Base-by-base conservation (phyloP, 2,329 filamentous ascomycete genomes). In the Exophiala sp. region DNA sequence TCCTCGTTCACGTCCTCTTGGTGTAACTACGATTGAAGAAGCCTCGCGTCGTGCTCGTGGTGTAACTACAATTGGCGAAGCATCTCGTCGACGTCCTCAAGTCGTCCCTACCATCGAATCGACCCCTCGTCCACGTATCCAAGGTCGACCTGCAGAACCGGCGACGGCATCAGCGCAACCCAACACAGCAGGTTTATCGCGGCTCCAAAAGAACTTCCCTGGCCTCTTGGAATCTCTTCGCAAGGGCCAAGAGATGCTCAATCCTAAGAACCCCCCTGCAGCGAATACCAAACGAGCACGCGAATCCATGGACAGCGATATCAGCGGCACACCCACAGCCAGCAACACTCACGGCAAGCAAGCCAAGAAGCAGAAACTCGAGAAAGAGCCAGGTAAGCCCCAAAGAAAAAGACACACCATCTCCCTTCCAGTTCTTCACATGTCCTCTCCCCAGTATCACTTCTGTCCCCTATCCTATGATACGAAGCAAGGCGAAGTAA, bases 331-430 rank as follows among this genome's bases (percentile, higher is more conserved):
- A 22, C 11, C 23, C 14, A 27, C 37, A 19, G 10, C 19, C 2
- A 22, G 21, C 48, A 47, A 13, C 22, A 9, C 19, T 8, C 11
- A 13, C 2, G 21, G 6, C 38, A 48, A 45, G 16, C 38, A 30
- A 3, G 41, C 39, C 16, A 53, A 53, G 46, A 39, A 40, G 45
- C 21, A 32, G 38, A 57, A 49, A 22, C 30, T 24, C 7, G 42
- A 29, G 22, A 57, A 54, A 44, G 54, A 57, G 34, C 30, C 48
- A 43, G 48, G 54, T 57, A 52, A 56, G 43, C 24, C n/a, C n/a
- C n/a, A n/a, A n/a, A n/a, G n/a, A n/a, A 29, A 16, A 22, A 18
- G 30, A 34, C 9, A 21, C 48, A 13, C 11, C 11, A 22, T 22
- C 10, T 16, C 1, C 16, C 21, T 14, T 3, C 8, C 13, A 6